Evolutionary conservation across 352 stramenopile species (phyloP).

Genomic region (Paralagenidium karlingii): DNA sequence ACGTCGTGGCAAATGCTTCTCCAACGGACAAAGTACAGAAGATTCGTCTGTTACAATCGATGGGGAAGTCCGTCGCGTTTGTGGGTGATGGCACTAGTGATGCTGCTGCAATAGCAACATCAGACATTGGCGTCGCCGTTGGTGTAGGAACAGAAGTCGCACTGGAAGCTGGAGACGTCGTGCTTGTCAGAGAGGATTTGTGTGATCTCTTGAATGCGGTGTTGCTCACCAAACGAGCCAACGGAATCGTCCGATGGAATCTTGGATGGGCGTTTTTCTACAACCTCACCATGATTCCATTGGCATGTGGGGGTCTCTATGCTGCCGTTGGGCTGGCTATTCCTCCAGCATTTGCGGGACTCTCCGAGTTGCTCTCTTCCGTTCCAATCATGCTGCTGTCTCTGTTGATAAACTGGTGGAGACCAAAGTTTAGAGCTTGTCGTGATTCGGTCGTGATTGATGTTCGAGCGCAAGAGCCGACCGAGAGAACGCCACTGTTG

Average conservation of each 20-base stretch:
- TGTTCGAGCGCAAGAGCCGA: conserved; percentile 6
- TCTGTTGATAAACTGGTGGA: conserved; percentile 54
- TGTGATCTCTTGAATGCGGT: conserved; percentile 49
- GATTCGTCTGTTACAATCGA: conserved; percentile 45
- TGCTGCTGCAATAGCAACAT: conserved; percentile 40
- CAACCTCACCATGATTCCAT: conserved; percentile 60
- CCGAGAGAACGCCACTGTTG: conserved; percentile 24
- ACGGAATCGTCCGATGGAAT: conserved; percentile 60
- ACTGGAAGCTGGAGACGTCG: conserved; percentile 53
- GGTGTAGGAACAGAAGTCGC: conserved; percentile 56
- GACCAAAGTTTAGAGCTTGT: no score
- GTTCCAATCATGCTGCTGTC: conserved; percentile 70
- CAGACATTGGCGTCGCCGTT: conserved; percentile 51
- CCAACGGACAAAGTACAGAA: conserved; percentile 73
- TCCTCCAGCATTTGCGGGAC: conserved; percentile 47
- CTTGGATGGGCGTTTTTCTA: conserved; percentile 65
- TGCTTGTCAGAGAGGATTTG: conserved; percentile 61
- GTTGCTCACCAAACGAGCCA: conserved; percentile 41
- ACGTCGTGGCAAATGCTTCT: conserved; percentile 43
- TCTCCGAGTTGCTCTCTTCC: conserved; percentile 59
- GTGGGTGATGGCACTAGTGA: conserved; percentile 68
- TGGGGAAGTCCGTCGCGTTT: conserved; percentile 62
- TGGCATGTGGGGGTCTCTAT: conserved; percentile 60
- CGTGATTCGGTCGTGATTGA: conserved; percentile 30
- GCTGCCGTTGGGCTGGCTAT: conserved; percentile 38